Percentiles rank a stretch among this genome's conserved stretches.
Evolutionary conservation across 441 rosid species (phyloP).

Genomic region (Biscutella laevigata): DNA sequence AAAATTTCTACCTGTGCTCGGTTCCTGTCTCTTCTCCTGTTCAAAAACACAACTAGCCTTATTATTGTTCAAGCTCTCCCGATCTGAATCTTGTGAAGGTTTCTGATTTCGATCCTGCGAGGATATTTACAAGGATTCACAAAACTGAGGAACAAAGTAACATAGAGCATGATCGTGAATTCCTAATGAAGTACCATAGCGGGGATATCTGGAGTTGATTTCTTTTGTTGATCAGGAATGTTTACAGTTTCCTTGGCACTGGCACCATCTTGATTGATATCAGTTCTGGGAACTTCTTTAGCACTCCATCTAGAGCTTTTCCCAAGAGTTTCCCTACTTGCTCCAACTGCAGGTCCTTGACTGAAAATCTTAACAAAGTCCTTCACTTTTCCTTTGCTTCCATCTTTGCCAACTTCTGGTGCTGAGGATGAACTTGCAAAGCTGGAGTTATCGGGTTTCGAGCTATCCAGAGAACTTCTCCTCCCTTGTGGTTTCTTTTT

Average conservation of each 20-base stretch:
- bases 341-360: slow-evolving; percentile 39
- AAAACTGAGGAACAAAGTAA: slow-evolving; percentile 1
- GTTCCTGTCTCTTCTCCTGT: slow-evolving; percentile 22
- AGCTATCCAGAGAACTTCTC: slow-evolving; percentile 12
- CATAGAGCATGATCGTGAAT: background rate
- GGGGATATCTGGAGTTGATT: slow-evolving; percentile 21
- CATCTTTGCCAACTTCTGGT: slow-evolving; percentile 32
- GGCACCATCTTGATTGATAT: slow-evolving; percentile 8
- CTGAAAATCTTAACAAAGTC: slow-evolving; percentile 69
- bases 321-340: slow-evolving; percentile 25
- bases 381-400: slow-evolving; percentile 58
- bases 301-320: slow-evolving; percentile 40
- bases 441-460: slow-evolving; percentile 28
- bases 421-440: slow-evolving; percentile 23
- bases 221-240: slow-evolving; percentile 19
- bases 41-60: slow-evolving; percentile 12
- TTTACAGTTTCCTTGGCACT: slow-evolving; percentile 25
- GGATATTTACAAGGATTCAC: background rate
- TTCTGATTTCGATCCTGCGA: slow-evolving; percentile 13
- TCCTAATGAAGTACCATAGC: slow-evolving; percentile 15
- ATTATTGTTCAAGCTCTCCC: background rate
- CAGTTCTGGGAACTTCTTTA: slow-evolving; percentile 24
- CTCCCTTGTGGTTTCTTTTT: slow-evolving; percentile 36
- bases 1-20: slow-evolving; percentile 31
- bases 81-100: slow-evolving; percentile 15